These are phyloP conservation scores for Solanum chiquidenum DNA, from an alignment of 257 asterid species.

Conservation along the genomic window DNA sequence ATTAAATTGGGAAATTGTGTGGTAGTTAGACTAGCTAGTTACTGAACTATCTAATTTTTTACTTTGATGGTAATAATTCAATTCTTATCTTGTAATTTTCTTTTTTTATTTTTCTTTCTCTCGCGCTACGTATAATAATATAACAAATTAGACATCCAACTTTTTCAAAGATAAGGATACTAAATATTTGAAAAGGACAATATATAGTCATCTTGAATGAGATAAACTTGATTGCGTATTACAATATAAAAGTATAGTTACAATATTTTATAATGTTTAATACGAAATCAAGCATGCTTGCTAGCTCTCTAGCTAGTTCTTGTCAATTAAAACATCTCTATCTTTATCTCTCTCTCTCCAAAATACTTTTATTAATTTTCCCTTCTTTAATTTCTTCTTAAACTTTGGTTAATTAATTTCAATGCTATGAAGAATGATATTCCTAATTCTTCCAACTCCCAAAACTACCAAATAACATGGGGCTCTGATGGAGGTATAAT, in stretches of 20 bases:
- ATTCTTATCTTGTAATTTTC: background rate
- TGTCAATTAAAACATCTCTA: conserved; percentile 11
- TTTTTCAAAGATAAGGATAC: background rate
- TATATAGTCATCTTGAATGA: conserved; percentile 5
- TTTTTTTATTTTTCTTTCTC: background rate
- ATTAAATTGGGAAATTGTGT: background rate
- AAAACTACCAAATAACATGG: conserved; percentile 4
- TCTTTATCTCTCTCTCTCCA: background rate
- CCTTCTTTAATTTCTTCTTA: background rate
- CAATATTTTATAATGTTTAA: conserved; percentile 6
- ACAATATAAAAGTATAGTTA: background rate
- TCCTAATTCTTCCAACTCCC: conserved; percentile 13
- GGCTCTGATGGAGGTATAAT: background rate
- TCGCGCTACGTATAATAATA: background rate
- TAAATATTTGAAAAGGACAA: background rate
- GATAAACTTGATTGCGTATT: background rate
- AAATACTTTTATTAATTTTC: background rate
- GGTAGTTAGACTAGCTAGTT: background rate
- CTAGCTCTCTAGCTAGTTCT: background rate
- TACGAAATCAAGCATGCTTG: conserved; percentile 37
- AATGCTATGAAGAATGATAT: conserved; percentile 18
- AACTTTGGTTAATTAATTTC: background rate
- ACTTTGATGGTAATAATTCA: background rate
- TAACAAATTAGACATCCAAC: background rate
- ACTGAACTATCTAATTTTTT: background rate